phyloP scores from a whole-genome alignment of 768 basidiomycete genomes.

The Russula sp. region DNA sequence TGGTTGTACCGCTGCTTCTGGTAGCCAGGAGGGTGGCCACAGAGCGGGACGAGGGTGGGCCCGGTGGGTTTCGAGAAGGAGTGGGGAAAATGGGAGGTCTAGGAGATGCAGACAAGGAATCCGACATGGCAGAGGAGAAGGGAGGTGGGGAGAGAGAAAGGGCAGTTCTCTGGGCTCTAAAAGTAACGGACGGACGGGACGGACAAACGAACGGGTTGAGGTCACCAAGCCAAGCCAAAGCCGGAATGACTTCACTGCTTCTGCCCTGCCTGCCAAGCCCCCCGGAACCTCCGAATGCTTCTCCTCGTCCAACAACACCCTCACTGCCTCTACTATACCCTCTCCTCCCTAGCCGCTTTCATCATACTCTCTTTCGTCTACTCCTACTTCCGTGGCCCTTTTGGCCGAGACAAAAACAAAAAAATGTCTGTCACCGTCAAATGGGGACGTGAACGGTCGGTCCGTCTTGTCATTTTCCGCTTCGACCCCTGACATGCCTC shows the following conservation, averaged over 20 bases:
- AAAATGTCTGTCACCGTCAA: conserved; percentile 32
- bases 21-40: conserved; percentile 40
- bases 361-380: conserved; percentile 28
- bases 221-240: too few relatives aligned
- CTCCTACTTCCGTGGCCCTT: conserved; percentile 25
- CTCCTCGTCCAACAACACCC: not conserved
- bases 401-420: conserved; percentile 9
- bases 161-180: not conserved
- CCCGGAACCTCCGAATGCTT: not conserved
- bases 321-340: not conserved
- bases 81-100: conserved; percentile 14
- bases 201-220: not conserved
- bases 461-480: not conserved
- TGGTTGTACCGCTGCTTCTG: conserved; percentile 41
- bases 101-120: conserved; percentile 20
- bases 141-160: conserved; percentile 16
- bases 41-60: conserved; percentile 23
- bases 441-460: conserved; percentile 42
- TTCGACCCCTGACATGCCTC: conserved; percentile 4
- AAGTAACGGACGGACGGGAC: conserved; percentile 1
- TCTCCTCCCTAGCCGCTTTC: conserved; percentile 14
- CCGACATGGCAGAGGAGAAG: conserved; percentile 24
- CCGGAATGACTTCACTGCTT: too few relatives aligned
- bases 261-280: not conserved
- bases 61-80: conserved; percentile 18